phyloP scores from a whole-genome alignment of 2,329 filamentous ascomycete species.

The Cordyceps tenuipes region DNA sequence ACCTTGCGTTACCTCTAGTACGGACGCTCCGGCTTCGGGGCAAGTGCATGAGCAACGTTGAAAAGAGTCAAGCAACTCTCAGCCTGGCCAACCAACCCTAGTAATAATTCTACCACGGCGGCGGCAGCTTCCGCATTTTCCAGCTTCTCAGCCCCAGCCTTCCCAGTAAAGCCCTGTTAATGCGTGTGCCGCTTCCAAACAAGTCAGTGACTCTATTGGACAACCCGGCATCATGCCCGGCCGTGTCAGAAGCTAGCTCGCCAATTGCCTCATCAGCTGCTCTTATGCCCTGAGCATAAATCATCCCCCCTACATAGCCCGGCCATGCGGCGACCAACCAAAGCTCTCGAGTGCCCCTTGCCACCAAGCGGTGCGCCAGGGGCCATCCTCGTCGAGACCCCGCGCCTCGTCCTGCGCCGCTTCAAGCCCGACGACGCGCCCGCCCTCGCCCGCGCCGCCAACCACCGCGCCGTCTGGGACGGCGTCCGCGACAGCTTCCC shows the following conservation, averaged over 20 bases:
- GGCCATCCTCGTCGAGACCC: conserved; percentile 24
- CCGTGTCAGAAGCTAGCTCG: neutral
- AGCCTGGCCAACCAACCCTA: conserved; percentile 15
- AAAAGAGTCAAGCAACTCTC: neutral
- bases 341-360: conserved; percentile 14
- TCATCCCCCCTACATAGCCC: neutral
- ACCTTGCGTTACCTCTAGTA: neutral
- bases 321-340: neutral
- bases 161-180: neutral
- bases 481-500: conserved; percentile 39
- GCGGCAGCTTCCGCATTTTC: too few species aligned
- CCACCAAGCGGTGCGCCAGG: conserved; percentile 22
- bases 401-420: conserved; percentile 33
- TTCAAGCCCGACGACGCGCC: conserved; percentile 30
- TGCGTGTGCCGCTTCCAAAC: neutral
- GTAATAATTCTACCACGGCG: too few species aligned
- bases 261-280: neutral
- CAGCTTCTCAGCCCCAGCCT: neutral
- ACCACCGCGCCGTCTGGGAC: conserved; percentile 29
- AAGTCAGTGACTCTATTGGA: neutral
- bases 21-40: neutral
- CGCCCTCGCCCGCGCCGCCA: conserved; percentile 25
- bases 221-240: neutral
- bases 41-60: neutral
- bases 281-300: neutral